Conservation (phyloP, 139 green algal species). For the Coelastrella sp. region DNA sequence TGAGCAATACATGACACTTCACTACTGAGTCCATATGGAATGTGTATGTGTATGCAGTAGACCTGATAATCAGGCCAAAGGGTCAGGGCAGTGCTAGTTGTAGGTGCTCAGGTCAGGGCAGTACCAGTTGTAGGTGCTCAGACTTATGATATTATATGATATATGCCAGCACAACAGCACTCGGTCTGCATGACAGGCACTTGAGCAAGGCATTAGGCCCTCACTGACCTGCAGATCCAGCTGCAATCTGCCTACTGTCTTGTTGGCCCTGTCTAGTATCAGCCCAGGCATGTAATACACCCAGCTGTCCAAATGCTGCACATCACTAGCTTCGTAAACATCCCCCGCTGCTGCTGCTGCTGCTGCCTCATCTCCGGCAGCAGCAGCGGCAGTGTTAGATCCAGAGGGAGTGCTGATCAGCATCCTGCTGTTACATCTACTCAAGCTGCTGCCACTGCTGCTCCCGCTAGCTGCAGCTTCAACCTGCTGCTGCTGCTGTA, state of each 20-base stretch:
- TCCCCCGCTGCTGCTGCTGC: background rate
- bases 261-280: conserved; percentile 23
- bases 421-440: background rate
- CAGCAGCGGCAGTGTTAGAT: background rate
- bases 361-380: background rate
- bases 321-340: conserved; percentile 20
- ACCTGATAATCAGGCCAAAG: too few species aligned
- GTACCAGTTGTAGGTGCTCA: too few species aligned
- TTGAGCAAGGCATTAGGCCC: background rate
- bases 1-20: too few species aligned
- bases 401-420: background rate
- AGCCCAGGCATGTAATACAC: conserved; percentile 36
- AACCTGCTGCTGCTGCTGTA: conserved; percentile 16
- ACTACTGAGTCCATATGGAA: too few species aligned
- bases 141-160: too few species aligned
- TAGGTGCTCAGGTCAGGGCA: too few species aligned
- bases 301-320: conserved; percentile 9
- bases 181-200: too few species aligned
- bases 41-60: too few species aligned
- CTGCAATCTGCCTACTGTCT: conserved; percentile 14
- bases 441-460: conserved; percentile 11
- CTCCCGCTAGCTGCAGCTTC: background rate
- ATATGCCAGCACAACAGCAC: too few species aligned
- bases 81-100: too few species aligned
- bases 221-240: conserved; percentile 40